Base-by-base conservation (phyloP, 1,139 yeast genomes). In the Debaryomyces udenii region DNA sequence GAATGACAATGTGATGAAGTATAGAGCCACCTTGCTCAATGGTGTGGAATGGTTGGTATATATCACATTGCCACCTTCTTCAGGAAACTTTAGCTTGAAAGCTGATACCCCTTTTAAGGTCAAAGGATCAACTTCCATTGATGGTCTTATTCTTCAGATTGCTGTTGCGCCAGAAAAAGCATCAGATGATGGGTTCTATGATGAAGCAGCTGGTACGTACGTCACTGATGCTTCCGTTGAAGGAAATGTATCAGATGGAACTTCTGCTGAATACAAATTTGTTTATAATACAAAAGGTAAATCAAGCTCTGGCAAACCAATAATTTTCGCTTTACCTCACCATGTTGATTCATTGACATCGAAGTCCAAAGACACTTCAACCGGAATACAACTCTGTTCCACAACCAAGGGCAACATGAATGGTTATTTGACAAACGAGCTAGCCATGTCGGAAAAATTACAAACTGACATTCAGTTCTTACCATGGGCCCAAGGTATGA, bases 291-390 rank as follows among this genome's bases (percentile, higher is more conserved):
- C 82, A 15, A 55, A 56, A 29, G 93, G 93, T 38, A 44, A 59
- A 2, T 80, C 87, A 7, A 56, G 68, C 6, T 64, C 76, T 14
- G 81, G 81, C 3, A 60, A 61, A 6, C 72, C 86, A 7, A 63
- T 84, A 36, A 61, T 85, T 3, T 86, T 80, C 60, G 86, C 88
- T 6, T 70, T 84, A 41, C 90, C 93, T 15, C 95, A 87, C 60
- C 94, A 84, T 45, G 70, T 79, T 37, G 67, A 64, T 27, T 74
- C 86, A 1, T 66, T 86, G 46, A 57, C 71, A 22, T 43, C 65
- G 2, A 56, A 59, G 2, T 68, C 74, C 41, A 40, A 63, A 4
- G 48, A 57, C 3, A 53, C 65, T 2, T 59, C 68, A 27, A 80
- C 88, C 17, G 78, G 78, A 20, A 68, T 82, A 36, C 56, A 64